Conservation (phyloP, 2,329 filamentous ascomycete genomes). For the Alternaria sp. region DNA sequence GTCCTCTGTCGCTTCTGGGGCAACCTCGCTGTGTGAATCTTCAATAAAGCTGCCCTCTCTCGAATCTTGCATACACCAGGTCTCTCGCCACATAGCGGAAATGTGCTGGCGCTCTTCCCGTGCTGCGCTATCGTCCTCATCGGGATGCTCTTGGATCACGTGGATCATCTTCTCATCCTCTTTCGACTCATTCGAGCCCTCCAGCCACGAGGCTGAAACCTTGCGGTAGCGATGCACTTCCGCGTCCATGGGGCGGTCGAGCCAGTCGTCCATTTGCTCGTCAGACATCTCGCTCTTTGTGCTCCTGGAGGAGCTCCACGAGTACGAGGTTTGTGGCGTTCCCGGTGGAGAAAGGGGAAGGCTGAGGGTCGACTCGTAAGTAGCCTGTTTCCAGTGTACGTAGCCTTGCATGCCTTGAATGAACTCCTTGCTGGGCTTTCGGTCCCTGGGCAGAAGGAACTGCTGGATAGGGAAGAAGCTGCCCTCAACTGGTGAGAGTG, state of each 20-base stretch:
- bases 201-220: constrained; percentile 11
- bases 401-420: constrained; percentile 20
- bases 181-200: neutral
- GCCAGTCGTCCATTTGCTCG: constrained; percentile 32
- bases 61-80: constrained; percentile 10
- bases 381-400: constrained; percentile 17
- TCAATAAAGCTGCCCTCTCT: neutral
- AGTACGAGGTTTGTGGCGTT: constrained; percentile 12
- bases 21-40: neutral
- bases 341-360: constrained; percentile 10
- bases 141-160: constrained; percentile 15
- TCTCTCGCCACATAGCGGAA: constrained; percentile 14
- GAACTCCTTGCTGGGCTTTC: constrained; percentile 11
- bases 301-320: constrained; percentile 15
- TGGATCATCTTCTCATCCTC: constrained; percentile 13
- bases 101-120: constrained; percentile 1
- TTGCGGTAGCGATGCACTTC: constrained; percentile 27
- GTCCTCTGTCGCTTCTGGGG: neutral
- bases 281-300: constrained; percentile 25
- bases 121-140: constrained; percentile 7
- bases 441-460: constrained; percentile 13
- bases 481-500: constrained; percentile 10
- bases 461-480: constrained; percentile 19
- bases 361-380: constrained; percentile 9
- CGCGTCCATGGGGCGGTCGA: constrained; percentile 28